phyloP scores from a whole-genome alignment of 495 filamentous ascomycete genomes.

The Penicillium bovifimosum region DNA sequence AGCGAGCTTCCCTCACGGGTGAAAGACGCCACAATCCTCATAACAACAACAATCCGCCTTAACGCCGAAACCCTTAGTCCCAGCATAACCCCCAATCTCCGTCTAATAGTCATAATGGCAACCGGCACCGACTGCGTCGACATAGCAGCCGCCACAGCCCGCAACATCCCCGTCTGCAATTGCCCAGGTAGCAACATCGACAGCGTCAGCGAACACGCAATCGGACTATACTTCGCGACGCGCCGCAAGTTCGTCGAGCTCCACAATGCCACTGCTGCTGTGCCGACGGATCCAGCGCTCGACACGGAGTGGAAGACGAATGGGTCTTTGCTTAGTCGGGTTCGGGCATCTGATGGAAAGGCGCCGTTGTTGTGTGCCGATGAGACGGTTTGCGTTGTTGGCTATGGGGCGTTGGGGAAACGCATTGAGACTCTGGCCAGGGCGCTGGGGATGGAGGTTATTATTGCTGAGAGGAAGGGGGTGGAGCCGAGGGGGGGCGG shows the following conservation, averaged over 20 bases:
- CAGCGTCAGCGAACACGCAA: conserved; percentile 48
- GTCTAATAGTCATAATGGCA: conserved; percentile 45
- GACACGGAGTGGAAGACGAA: conserved; percentile 19
- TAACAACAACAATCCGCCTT: conserved; percentile 38
- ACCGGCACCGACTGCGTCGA: conserved; percentile 51
- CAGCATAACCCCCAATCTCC: conserved; percentile 30
- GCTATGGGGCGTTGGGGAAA: conserved; percentile 48
- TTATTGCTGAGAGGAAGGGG: conserved; percentile 47
- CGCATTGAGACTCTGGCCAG: conserved; percentile 23
- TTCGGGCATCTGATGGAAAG: conserved; percentile 27
- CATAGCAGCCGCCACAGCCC: conserved; percentile 35
- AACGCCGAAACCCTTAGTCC: conserved; percentile 26
- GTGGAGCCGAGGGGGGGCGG: conserved; percentile 25
- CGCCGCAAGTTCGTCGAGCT: conserved; percentile 39
- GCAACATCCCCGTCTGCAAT: conserved; percentile 43
- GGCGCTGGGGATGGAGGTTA: conserved; percentile 47
- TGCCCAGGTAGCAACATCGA: conserved; percentile 46
- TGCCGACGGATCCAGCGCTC: background rate
- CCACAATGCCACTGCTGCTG: conserved; percentile 14
- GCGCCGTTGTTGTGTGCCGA: conserved; percentile 35
- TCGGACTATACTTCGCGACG: conserved; percentile 50
- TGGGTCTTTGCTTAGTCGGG: conserved; percentile 13
- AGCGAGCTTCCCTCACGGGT: conserved; percentile 34
- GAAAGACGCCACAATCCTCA: conserved; percentile 44
- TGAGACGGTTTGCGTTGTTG: conserved; percentile 48